Evolutionary conservation across 306 rosid species (phyloP), one percentile per base, ranked within the genome.

Genomic region (Cucurbita argyrosperma): DNA sequence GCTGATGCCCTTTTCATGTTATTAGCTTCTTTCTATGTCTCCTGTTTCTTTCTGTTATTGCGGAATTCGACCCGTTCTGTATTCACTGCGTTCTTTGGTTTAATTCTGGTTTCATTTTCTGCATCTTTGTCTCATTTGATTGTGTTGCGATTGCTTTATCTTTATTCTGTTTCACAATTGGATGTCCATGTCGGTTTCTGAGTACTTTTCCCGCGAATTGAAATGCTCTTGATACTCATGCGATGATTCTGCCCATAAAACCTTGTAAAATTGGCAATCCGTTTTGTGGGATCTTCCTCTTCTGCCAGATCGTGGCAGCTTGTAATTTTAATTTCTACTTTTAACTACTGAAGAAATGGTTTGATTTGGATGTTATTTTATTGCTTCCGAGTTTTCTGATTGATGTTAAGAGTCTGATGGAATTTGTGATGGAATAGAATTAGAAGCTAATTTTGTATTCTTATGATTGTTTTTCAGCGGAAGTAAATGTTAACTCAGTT

Each of bases 161-260:
- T 76, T 71, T 50, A 49, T 78, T 52, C 14, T 69, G 75, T 42
- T 79, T 77, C 73, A 84, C 83, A 82, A 80, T 81, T 84, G 78
- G 83, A 82, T 57, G 57, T 52, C 64, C 79, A 21, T 66, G 11
- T 38, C 65, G 77, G 67, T 66, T 71, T 72, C 53, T 57, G 37
- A 30, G 35, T 30, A 30, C 35, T 30, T 30, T 30, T 2, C 35
- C 35, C 35, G 1, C 35, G 35, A 30, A 30, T 30, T 30, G 53
- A 70, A 70, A 70, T 70, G 56, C 58, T 7, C 60, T 65, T 65
- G 18, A 10, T n/a, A 65, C 42, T 65, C 35, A 2, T 30, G 38
- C 60, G n/a, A 23, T 50, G 74, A 64, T 42, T 16, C 30, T 15
- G 30, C 26, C 51, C 51, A 40, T n/a, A 10, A 61, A 61, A 61